phyloP scores from a whole-genome alignment of 192 early-diverging fungal species.

The Coemansia javaensis region DNA sequence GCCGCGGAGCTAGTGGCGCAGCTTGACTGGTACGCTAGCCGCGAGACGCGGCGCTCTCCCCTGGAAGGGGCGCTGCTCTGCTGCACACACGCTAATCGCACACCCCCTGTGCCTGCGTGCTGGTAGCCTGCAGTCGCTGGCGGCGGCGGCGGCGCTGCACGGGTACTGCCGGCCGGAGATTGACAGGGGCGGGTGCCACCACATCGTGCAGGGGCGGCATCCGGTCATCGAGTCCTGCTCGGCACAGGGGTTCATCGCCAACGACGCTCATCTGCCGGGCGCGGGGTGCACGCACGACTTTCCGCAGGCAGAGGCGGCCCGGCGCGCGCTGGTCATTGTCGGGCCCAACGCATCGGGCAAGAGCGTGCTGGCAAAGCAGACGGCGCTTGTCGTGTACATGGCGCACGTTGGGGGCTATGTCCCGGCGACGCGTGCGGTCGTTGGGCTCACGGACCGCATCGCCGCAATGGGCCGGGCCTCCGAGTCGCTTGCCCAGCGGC shows the following conservation, averaged over 20 bases:
- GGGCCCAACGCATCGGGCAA: constrained; percentile 86
- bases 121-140: constrained; percentile 33
- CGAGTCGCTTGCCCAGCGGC: constrained; percentile 25
- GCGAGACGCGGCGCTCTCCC: too few species aligned
- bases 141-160: constrained; percentile 7
- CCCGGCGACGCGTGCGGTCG: constrained; percentile 62
- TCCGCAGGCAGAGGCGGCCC: background rate
- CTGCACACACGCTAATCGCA: too few species aligned
- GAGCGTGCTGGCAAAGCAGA: constrained; percentile 69
- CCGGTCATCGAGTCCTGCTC: constrained; percentile 53
- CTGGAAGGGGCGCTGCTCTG: too few species aligned
- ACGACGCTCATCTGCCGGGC: constrained; percentile 57
- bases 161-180: constrained; percentile 25
- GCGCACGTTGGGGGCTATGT: constrained; percentile 90
- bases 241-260: constrained; percentile 68
- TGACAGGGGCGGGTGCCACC: constrained; percentile 8
- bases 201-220: constrained; percentile 26
- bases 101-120: too few species aligned
- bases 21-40: constrained; percentile 62
- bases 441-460: constrained; percentile 78
- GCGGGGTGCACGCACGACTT: constrained; percentile 10
- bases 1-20: constrained; percentile 48
- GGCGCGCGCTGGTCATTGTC: constrained; percentile 62
- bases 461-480: constrained; percentile 53
- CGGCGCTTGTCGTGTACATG: constrained; percentile 78